phyloP scores from a whole-genome alignment of 768 basidiomycete species.

The Serendipita sp. region DNA sequence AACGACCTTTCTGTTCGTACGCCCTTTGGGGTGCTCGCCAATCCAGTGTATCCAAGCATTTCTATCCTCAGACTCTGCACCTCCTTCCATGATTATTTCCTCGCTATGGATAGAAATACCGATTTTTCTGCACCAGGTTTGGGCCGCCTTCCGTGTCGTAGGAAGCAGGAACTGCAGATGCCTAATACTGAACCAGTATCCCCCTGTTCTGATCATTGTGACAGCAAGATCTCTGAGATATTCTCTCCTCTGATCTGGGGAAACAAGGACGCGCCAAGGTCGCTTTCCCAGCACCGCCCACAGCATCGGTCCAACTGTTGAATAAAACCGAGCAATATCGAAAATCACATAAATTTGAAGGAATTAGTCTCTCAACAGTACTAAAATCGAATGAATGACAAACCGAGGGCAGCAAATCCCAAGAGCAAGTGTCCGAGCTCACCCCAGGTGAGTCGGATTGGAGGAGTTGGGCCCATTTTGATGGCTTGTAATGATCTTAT shows the following conservation, averaged over 20 bases:
- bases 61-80: neutral
- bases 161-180: neutral
- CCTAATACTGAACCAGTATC: constrained; percentile 2
- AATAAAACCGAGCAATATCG: too few relatives aligned
- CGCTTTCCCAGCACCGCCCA: neutral
- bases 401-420: too few relatives aligned
- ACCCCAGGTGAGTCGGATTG: too few relatives aligned
- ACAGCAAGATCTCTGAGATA: neutral
- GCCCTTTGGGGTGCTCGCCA: neutral
- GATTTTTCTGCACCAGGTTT: neutral
- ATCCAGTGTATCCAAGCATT: neutral
- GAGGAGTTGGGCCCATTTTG: too few relatives aligned
- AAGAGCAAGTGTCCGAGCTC: too few relatives aligned
- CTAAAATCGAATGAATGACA: too few relatives aligned
- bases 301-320: neutral
- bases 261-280: neutral
- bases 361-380: too few relatives aligned
- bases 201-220: neutral
- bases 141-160: neutral
- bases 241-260: neutral
- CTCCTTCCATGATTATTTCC: neutral
- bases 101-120: neutral
- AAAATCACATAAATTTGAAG: too few relatives aligned
- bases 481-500: too few relatives aligned
- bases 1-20: neutral